A percentile compares a stretch with the other conserved stretches of the same genome.
These are phyloP conservation scores for Coemansia sp. DNA, from an alignment of 192 early-diverging fungal species.

Conservation along the genomic window DNA sequence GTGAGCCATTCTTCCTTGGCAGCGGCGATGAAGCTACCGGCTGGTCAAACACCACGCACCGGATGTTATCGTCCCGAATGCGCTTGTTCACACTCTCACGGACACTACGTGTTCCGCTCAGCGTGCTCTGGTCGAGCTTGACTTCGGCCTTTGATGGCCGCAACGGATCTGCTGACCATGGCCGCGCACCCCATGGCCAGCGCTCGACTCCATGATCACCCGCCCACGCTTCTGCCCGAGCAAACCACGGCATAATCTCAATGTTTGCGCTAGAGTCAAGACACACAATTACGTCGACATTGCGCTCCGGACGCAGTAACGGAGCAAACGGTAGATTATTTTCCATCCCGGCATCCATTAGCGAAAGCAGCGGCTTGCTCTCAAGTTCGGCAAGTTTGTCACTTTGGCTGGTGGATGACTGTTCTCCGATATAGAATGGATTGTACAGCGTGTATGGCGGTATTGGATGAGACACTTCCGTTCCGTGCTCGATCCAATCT, in stretches of 20 bases:
- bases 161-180: conserved; percentile 51
- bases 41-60: conserved; percentile 57
- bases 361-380: conserved; percentile 47
- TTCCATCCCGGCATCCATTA: conserved; percentile 79
- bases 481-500: conserved; percentile 55
- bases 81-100: conserved; percentile 16
- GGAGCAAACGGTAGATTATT: conserved; percentile 82
- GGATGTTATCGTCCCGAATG: conserved; percentile 31
- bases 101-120: conserved; percentile 30
- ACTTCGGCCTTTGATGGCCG: conserved; percentile 36
- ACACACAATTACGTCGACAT: conserved; percentile 71
- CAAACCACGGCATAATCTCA: conserved; percentile 67
- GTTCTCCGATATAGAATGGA: conserved; percentile 55
- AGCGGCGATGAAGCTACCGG: conserved; percentile 32
- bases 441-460: conserved; percentile 70
- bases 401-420: background rate
- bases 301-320: conserved; percentile 62
- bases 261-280: conserved; percentile 76
- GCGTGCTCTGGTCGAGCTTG: conserved; percentile 17
- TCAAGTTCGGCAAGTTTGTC: conserved; percentile 29
- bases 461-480: conserved; percentile 61
- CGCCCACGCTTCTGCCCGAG: conserved; percentile 63
- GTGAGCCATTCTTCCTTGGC: background rate
- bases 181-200: conserved; percentile 61
- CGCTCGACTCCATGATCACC: conserved; percentile 61